Percentiles rank a stretch among this genome's conserved stretches.
Conservation (phyloP, 495 filamentous ascomycete genomes). For the Diplogelasinospora grovesii region DNA sequence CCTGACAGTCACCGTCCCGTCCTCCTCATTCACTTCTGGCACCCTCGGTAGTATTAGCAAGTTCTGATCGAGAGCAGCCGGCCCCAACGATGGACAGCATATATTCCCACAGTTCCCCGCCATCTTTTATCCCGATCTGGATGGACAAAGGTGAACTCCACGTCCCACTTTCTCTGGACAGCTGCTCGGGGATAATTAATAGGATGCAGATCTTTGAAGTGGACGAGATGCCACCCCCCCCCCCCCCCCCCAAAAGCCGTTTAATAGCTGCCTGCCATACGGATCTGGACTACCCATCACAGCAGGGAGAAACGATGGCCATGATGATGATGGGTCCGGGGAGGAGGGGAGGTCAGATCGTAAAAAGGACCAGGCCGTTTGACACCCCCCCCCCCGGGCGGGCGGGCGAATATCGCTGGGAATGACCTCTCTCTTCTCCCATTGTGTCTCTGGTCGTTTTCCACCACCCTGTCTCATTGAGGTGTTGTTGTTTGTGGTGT, state of each 20-base stretch:
- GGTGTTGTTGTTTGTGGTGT: no score
- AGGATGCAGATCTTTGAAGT: conserved; percentile 67
- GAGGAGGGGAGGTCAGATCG: conserved; percentile 45
- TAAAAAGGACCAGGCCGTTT: conserved; percentile 57
- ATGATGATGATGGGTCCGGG: conserved; percentile 39
- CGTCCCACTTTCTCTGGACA: conserved; percentile 50
- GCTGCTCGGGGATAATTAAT: conserved; percentile 41
- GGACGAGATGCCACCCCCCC: conserved; percentile 61
- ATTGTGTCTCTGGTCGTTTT: no score
- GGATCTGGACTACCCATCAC: conserved; percentile 64
- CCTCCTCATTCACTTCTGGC: neutral
- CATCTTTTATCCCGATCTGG: conserved; percentile 58
- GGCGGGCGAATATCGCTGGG: conserved; percentile 62
- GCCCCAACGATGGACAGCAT: conserved; percentile 61
- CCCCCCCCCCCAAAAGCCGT: no score
- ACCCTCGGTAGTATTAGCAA: conserved; percentile 26
- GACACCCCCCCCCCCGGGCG: conserved; percentile 73
- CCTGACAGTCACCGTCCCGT: neutral
- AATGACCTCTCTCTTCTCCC: no score
- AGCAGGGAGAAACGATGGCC: conserved; percentile 52
- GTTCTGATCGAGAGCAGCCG: conserved; percentile 51
- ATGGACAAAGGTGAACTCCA: conserved; percentile 71
- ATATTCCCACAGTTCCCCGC: conserved; percentile 73
- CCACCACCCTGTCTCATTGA: no score
- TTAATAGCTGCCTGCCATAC: conserved; percentile 61